phyloP scores from a whole-genome alignment of 345 rosid species.

The Sonneratia alba region DNA sequence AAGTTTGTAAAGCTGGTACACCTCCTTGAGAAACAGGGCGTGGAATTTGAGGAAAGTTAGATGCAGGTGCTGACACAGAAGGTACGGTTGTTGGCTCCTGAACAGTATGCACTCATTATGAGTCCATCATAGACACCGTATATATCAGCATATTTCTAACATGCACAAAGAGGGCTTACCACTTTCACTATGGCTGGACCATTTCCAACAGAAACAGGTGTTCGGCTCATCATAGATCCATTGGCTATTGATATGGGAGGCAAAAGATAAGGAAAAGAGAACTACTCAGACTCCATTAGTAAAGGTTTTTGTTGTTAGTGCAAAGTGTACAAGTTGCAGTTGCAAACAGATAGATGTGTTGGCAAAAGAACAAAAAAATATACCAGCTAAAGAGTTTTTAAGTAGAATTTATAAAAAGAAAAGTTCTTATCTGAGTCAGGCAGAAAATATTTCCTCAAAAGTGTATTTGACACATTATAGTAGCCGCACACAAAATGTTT shows the following conservation, averaged over 20 bases:
- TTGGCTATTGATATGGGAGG: conserved; percentile 14
- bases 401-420: neutral
- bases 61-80: conserved; percentile 50
- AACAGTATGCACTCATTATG: conserved; percentile 9
- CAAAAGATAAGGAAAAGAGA: neutral
- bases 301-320: neutral
- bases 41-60: conserved; percentile 52
- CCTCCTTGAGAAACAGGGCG: conserved; percentile 75
- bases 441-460: neutral
- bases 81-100: conserved; percentile 87
- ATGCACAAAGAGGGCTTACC: conserved; percentile 38
- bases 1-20: conserved; percentile 62
- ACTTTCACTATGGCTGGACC: conserved; percentile 87
- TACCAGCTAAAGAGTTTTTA: neutral
- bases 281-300: neutral
- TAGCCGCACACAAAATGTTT: neutral
- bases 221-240: conserved; percentile 57
- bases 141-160: neutral
- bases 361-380: neutral
- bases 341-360: neutral
- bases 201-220: conserved; percentile 58
- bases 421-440: neutral
- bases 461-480: neutral
- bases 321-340: neutral
- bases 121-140: neutral